phyloP scores from a whole-genome alignment of 2,329 filamentous ascomycete genomes.

The Clonostachys rosea region DNA sequence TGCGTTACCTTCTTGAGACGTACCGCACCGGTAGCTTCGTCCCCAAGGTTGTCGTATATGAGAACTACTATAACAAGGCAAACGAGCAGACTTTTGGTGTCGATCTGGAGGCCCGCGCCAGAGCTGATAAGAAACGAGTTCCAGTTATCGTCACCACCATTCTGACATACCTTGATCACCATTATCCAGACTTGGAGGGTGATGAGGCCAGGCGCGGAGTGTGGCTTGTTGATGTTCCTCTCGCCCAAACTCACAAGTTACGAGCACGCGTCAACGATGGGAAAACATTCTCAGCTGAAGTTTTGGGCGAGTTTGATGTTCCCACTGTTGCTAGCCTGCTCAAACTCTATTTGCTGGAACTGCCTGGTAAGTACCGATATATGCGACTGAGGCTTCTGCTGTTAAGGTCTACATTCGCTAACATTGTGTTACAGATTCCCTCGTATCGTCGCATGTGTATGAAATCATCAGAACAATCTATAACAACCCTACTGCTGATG shows the following conservation, averaged over 20 bases:
- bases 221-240: constrained; percentile 89
- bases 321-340: constrained; percentile 89
- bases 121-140: constrained; percentile 92
- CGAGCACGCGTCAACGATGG: constrained; percentile 82
- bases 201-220: constrained; percentile 89
- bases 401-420: constrained; percentile 10
- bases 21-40: constrained; percentile 93
- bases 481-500: constrained; percentile 72
- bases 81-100: constrained; percentile 98
- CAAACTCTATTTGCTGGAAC: constrained; percentile 90
- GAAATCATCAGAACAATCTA: constrained; percentile 99
- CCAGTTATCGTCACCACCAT: constrained; percentile 89
- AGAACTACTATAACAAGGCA: constrained; percentile 98
- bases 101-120: constrained; percentile 89
- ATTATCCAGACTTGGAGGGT: constrained; percentile 95
- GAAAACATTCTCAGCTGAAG: constrained; percentile 69
- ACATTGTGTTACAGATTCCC: constrained; percentile 62
- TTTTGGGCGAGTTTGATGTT: constrained; percentile 85
- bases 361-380: constrained; percentile 66
- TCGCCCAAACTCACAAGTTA: constrained; percentile 79
- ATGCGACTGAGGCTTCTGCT: neutral
- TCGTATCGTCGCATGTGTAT: constrained; percentile 96
- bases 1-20: constrained; percentile 92
- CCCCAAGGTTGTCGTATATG: constrained; percentile 87
- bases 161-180: constrained; percentile 90